Base-by-base conservation (phyloP, 352 stramenopile genomes). In the Phytophthora megakarya region DNA sequence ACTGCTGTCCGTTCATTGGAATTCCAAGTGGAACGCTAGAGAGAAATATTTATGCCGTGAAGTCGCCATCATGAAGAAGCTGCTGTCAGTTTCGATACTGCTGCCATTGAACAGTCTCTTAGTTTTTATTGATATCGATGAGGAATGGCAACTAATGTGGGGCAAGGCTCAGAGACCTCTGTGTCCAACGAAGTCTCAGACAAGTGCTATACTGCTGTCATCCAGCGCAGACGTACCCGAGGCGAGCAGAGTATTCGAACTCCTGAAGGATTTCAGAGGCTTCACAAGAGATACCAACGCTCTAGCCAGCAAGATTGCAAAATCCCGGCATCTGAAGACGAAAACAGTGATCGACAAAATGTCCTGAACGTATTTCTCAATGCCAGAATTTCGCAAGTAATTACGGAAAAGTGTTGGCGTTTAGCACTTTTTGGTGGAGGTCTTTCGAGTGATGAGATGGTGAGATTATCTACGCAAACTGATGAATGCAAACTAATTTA, bases 391-490 rank as follows among this genome's bases (percentile, higher is more conserved):
- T 75, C 72, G 28, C 55, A 51, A 25, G 39, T 85, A 10, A 61
- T 89, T n/a, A 44, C 52, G 2, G 80, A 82, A 30, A 70, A 56
- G 16, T 77, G 73, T 39, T 89, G 80, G 80, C 71, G 75, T 11
- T 59, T 86, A 21, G 80, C 73, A 4, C 75, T 82, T 47, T 81
- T 77, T 57, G 70, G 72, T 6, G 63, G 51, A 16, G 59, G 50
- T 25, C 32, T 53, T 16, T 25, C 26, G 18, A 21, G 23, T 26
- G 23, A 10, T 11, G 33, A 45, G 12, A 61, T 49, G 40, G 38
- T 65, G 22, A 57, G 26, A 10, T 18, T 25, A 15, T 3, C 9
- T 13, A 35, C 30, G 13, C 13, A 13, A 30, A 18, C 19, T 18
- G 13, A 21, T 43, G 28, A 19, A 26, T 16, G 30, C 19, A 43